Conservation (phyloP, 495 filamentous ascomycete genomes). For the Penicillium odoratum region DNA sequence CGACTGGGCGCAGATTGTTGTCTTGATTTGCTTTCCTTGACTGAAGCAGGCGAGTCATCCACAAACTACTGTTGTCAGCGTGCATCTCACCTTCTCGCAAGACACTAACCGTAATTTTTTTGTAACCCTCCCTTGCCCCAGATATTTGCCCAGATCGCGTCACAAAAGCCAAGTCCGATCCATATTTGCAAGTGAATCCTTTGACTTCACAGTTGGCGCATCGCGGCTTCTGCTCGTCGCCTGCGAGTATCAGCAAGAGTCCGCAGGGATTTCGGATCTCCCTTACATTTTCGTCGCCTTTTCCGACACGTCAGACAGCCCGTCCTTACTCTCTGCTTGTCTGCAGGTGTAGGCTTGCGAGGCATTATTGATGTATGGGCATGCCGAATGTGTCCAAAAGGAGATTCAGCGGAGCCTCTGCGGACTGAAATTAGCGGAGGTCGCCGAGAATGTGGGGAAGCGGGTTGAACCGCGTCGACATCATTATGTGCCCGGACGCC, state of each 20-base stretch:
- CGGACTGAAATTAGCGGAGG: conserved; percentile 18
- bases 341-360: conserved; percentile 28
- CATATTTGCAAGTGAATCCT: conserved; percentile 30
- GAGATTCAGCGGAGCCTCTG: conserved; percentile 20
- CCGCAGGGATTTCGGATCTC: neutral
- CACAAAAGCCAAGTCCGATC: conserved; percentile 25
- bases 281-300: conserved; percentile 29
- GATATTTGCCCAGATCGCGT: conserved; percentile 12
- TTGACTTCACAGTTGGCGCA: conserved; percentile 32
- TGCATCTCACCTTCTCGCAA: neutral
- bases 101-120: conserved; percentile 21
- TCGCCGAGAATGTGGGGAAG: conserved; percentile 6
- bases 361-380: conserved; percentile 23
- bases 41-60: conserved; percentile 22
- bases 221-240: conserved; percentile 31
- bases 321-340: conserved; percentile 29
- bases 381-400: conserved; percentile 20
- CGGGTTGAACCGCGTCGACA: conserved; percentile 14
- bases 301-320: conserved; percentile 31
- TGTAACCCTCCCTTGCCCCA: conserved; percentile 16
- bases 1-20: neutral
- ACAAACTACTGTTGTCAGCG: conserved; percentile 20
- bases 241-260: conserved; percentile 11
- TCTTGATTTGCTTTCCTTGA: conserved; percentile 1
- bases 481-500: neutral